phyloP scores from a whole-genome alignment of 805 yeast genomes.

The Suhomyces tanzawaensis region DNA sequence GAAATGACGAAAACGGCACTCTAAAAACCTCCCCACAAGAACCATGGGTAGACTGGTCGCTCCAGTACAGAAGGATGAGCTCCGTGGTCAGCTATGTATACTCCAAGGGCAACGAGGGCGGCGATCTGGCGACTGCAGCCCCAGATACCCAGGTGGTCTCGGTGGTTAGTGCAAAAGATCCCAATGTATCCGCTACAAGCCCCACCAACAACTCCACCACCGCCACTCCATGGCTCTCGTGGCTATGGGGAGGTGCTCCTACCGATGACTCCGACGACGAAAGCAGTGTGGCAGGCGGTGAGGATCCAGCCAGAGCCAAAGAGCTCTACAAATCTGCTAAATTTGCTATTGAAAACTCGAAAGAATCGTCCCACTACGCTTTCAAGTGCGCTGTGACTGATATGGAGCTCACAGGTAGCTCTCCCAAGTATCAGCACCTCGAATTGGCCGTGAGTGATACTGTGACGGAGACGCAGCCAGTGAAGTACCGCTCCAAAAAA shows the following conservation, averaged over 20 bases:
- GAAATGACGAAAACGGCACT: too few species aligned
- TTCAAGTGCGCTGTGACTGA: conserved; percentile 15
- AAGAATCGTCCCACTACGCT: conserved; percentile 35
- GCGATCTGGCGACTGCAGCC: background rate
- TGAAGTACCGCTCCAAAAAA: conserved; percentile 26
- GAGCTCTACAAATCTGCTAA: conserved; percentile 33
- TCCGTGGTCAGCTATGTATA: conserved; percentile 14
- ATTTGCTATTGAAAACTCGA: conserved; percentile 29
- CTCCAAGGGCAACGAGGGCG: background rate
- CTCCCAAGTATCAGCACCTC: conserved; percentile 4
- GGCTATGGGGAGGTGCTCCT: conserved; percentile 18
- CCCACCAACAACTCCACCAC: background rate
- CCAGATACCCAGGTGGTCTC: background rate
- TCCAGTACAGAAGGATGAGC: conserved; percentile 12
- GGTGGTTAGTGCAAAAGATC: too few species aligned
- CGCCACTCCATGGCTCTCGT: conserved; percentile 21
- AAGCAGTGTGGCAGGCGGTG: conserved; percentile 14
- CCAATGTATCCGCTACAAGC: background rate
- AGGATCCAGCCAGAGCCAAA: conserved; percentile 15
- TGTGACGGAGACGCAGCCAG: conserved; percentile 31
- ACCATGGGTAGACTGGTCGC: conserved; percentile 12
- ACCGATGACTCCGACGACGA: conserved; percentile 14
- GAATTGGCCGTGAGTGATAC: conserved; percentile 38
- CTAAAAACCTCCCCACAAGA: too few species aligned
- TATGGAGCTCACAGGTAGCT: background rate